Percentiles rank a stretch among this genome's conserved stretches.
These are phyloP conservation scores for Xenosphaeropsis pyriputrescens DNA, from an alignment of 2,329 filamentous ascomycete genomes.

Conservation along the genomic window DNA sequence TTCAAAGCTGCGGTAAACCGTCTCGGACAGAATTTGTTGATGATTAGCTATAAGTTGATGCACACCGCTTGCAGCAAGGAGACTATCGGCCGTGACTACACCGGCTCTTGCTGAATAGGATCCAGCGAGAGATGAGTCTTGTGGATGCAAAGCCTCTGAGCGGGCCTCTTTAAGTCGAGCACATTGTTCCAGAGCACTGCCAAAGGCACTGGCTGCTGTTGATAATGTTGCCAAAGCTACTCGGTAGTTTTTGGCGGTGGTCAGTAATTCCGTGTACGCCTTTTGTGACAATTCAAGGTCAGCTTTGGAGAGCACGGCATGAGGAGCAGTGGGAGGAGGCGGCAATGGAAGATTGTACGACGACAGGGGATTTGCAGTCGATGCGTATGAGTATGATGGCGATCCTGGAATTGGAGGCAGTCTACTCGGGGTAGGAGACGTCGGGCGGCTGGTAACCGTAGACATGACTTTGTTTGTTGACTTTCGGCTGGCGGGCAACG, in stretches of 20 bases:
- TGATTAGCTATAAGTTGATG: slow-evolving; percentile 57
- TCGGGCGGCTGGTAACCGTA: slow-evolving; percentile 13
- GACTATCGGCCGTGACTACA: slow-evolving; percentile 45
- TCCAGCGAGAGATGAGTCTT: slow-evolving; percentile 8
- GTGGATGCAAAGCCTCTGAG: slow-evolving; percentile 35
- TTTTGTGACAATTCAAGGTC: slow-evolving; percentile 48
- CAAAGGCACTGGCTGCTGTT: slow-evolving; percentile 46
- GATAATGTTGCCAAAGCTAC: slow-evolving; percentile 45
- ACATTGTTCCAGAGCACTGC: slow-evolving; percentile 49
- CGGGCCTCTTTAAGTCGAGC: slow-evolving; percentile 54
- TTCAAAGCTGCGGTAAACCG: slow-evolving; percentile 53
- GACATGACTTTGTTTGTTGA: slow-evolving; percentile 6
- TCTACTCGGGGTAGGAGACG: slow-evolving; percentile 37
- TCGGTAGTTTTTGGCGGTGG: slow-evolving; percentile 49
- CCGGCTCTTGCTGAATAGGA: slow-evolving; percentile 30
- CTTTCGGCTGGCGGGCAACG: background rate
- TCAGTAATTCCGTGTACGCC: slow-evolving; percentile 46
- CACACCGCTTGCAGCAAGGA: slow-evolving; percentile 47
- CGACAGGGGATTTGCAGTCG: slow-evolving; percentile 44
- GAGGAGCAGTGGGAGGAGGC: slow-evolving; percentile 40
- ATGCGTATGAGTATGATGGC: slow-evolving; percentile 48
- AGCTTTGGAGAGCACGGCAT: slow-evolving; percentile 44
- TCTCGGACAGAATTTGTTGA: slow-evolving; percentile 55
- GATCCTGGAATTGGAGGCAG: slow-evolving; percentile 46
- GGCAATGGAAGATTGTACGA: slow-evolving; percentile 43